Base-by-base conservation (phyloP, 2,329 filamentous ascomycete species). In the Colletotrichum camelliae region DNA sequence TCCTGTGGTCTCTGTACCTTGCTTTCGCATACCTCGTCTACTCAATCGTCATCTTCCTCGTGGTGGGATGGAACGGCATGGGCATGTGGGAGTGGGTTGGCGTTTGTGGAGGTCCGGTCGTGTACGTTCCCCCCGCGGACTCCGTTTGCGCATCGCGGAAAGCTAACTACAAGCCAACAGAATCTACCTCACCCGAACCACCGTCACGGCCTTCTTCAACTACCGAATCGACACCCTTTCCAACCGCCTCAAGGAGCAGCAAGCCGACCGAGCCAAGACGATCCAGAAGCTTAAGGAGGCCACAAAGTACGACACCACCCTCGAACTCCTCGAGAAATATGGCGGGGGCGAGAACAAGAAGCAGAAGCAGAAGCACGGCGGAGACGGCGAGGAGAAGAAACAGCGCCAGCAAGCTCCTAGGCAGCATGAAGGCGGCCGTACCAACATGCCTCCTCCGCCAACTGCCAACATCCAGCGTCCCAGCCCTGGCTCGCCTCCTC, bases 281-380 rank as follows among this genome's bases (percentile, higher is more conserved):
- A 98, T 99, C 78, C 94, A 98, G 83, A 96, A 96, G 85, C 91
- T 99, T 77, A 99, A 99, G 86, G 93, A 94, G 74, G 96, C 96
- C 31, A 99, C 97, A 39, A 98, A 95, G 84, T 99, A 98, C 86
- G 95, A 98, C 85, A 97, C 96, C 37, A 99, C 97, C 2, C 92
- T 97, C 81, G 93, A 98, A 82, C 86, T 99, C 75, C 91, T 99
- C 13, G 95, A 98, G 81, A 99, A 98, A 81, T 99, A 99, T 83
- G 96, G 96, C 43, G 94, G 92, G 12, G 87, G 89, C 24, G 91
- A 93, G 77, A 86, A 89, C 80, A 86, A 87, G 81, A 83, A 79
- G 72, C 84, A 82, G 77, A 68, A 74, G 12, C 83, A 80, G 74
- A 81, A 82, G 62, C 80, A 81, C 16, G 77, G 71, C 3, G 77